Evolutionary conservation across 495 filamentous ascomycete genomes (phyloP).

Genomic region (Aspergillus panamensis): DNA sequence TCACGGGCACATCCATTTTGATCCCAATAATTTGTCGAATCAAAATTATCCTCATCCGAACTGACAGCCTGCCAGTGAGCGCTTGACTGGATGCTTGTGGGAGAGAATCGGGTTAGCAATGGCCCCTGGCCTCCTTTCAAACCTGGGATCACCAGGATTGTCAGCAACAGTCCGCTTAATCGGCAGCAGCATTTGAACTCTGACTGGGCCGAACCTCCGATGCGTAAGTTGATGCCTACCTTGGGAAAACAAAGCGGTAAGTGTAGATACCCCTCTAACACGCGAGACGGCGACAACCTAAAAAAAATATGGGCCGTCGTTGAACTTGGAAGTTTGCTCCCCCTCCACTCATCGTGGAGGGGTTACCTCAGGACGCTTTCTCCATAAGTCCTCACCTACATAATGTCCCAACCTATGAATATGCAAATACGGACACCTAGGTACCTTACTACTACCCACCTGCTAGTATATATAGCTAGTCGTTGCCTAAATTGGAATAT

Average conservation of each 20-base stretch:
- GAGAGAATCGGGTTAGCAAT: conserved; percentile 9
- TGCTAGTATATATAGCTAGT: too few species aligned
- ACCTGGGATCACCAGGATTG: conserved; percentile 22
- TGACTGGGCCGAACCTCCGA: conserved; percentile 12
- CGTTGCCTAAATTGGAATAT: too few species aligned
- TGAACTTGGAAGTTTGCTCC: not conserved
- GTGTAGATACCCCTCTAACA: conserved; percentile 1
- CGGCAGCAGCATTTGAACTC: conserved; percentile 11
- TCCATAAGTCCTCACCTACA: too few species aligned
- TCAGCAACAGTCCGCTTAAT: conserved; percentile 15
- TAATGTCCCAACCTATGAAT: too few species aligned
- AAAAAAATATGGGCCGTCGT: conserved; percentile 1
- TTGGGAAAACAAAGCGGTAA: conserved; percentile 10
- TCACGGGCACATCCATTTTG: conserved; percentile 17
- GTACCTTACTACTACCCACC: too few species aligned
- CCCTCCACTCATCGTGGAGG: conserved; percentile 9
- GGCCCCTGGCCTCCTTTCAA: conserved; percentile 5
- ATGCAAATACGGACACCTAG: too few species aligned
- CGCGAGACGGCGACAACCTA: conserved; percentile 21
- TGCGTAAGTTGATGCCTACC: not conserved
- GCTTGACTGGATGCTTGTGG: conserved; percentile 12
- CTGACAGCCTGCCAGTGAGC: conserved; percentile 18
- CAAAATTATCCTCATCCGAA: not conserved
- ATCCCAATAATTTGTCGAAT: conserved; percentile 7
- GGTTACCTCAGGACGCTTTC: not conserved